Conservation (phyloP, 108 stramenopile genomes). For the Conticribra guillardii region DNA sequence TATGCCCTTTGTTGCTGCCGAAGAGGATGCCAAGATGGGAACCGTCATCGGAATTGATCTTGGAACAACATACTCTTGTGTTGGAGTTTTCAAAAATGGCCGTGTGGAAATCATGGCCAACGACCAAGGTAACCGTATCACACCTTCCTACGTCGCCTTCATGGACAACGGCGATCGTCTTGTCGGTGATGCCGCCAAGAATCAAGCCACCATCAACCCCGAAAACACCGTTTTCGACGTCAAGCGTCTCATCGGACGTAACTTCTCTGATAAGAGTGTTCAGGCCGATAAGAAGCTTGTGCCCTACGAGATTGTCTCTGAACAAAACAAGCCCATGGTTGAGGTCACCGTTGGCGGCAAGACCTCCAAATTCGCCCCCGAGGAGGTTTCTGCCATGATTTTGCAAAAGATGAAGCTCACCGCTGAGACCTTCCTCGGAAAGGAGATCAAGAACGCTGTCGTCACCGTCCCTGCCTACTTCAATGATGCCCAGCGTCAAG, state of each 20-base stretch:
- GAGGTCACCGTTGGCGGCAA: slow-evolving; percentile 66
- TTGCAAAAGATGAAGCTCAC: slow-evolving; percentile 88
- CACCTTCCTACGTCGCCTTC: slow-evolving; percentile 98
- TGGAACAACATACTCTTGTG: slow-evolving; percentile 99
- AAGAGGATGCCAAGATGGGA: slow-evolving; percentile 70
- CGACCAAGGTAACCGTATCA: slow-evolving; percentile 99
- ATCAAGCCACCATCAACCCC: slow-evolving; percentile 97
- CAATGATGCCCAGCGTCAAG: slow-evolving; percentile 98
- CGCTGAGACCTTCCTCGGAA: slow-evolving; percentile 86
- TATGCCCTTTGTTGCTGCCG: slow-evolving; percentile 56
- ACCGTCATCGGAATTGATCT: slow-evolving; percentile 75
- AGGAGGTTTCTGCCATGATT: slow-evolving; percentile 91
- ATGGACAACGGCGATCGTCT: slow-evolving; percentile 90
- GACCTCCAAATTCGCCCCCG: slow-evolving; percentile 71
- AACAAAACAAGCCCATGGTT: slow-evolving; percentile 86
- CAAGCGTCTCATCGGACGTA: slow-evolving; percentile 98
- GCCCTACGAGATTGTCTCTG: slow-evolving; percentile 91
- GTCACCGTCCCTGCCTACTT: slow-evolving; percentile 98
- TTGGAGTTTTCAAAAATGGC: slow-evolving; percentile 97
- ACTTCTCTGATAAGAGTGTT: slow-evolving; percentile 92
- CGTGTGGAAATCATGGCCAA: slow-evolving; percentile 98
- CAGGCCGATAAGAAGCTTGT: slow-evolving; percentile 98
- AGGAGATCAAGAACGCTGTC: slow-evolving; percentile 92
- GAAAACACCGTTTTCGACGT: slow-evolving; percentile 98
- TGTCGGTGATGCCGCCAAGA: slow-evolving; percentile 98